Base-by-base conservation (phyloP, 2,329 filamentous ascomycete genomes). In the Aspergillus versicolor region DNA sequence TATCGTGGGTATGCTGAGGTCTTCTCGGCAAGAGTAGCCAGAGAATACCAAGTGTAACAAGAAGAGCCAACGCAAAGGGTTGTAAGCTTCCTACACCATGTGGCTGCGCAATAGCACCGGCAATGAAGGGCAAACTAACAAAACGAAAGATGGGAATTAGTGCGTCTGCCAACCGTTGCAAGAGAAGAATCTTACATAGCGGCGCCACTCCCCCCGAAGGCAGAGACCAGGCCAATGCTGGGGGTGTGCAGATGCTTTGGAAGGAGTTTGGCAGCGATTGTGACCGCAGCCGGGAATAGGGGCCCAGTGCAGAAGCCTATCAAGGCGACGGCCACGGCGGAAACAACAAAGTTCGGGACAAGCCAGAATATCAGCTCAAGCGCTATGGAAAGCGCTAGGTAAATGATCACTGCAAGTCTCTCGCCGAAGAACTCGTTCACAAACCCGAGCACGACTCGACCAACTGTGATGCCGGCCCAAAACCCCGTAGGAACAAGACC, bases 301-400 rank as follows among this genome's bases (percentile, higher is more conserved):
- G 89, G 89, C 0, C 89, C 89, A 0, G 90, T 78, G 67, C 91
- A 89, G 77, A 91, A 88, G 1, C 89, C 89, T 50, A 89, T 79
- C 0, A 90, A 74, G 0, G 51, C 40, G n/a, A 60, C 55, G 13
- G 55, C 47, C 5, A 60, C 52, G 3, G 55, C 84, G 1, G 86
- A 88, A 41, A 88, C 85, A 56, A 87, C 78, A 66, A 90, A 88
- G 54, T 82, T 83, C 1, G 88, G 88, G 1, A 91, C 85, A 7
- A 90, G 83, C 89, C 88, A 91, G 77, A 90, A 90, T 58, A 90
- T 71, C 5, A 91, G 74, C 71, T 91, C 81, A 27, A 91, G 77
- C 0, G 66, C 82, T 48, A 89, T 81, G 27, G 81, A 80, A 6
- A 88, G 67, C 2, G 80, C 67, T 4, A 91, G 78, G 70, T 92